A percentile compares a stretch with the other conserved stretches of the same genome.
Evolutionary conservation across 208 protist species (phyloP).

Genomic region (Acanthamoeba castellanii): DNA sequence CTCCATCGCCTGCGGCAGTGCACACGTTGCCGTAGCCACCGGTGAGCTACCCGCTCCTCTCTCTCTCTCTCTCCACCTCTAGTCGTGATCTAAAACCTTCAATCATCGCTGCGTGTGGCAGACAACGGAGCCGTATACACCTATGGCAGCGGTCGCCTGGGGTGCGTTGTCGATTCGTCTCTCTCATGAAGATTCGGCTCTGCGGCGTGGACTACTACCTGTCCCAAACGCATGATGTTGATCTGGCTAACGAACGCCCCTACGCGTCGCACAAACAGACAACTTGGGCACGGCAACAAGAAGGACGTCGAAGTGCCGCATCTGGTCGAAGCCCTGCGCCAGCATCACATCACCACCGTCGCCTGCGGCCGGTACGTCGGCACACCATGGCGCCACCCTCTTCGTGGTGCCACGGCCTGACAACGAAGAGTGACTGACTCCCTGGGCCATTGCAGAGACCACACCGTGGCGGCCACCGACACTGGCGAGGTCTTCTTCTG

Average conservation of each 20-base stretch:
- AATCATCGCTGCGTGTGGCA: not conserved
- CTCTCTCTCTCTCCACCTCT: not conserved
- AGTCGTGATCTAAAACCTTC: too few relatives aligned
- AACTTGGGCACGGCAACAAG: constrained; percentile 22
- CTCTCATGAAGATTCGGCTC: too few relatives aligned
- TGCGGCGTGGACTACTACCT: not conserved
- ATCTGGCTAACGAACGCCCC: too few relatives aligned
- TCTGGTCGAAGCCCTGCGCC: not conserved
- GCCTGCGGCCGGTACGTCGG: not conserved
- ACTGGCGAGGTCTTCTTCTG: not conserved
- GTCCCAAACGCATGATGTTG: too few relatives aligned
- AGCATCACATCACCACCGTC: constrained; percentile 11
- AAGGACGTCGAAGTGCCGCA: not conserved
- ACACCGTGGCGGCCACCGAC: not conserved
- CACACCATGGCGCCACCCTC: not conserved
- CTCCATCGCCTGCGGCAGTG: not conserved
- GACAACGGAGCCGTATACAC: constrained; percentile 10
- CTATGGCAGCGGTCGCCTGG: constrained; percentile 20
- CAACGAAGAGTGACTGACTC: not conserved
- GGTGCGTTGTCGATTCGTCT: not conserved
- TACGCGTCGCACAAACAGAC: not conserved
- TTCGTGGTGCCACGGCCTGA: not conserved
- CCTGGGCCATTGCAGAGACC: not conserved
- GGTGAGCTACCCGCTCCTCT: not conserved
- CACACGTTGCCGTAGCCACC: not conserved